Evolutionary conservation across 1,139 yeast genomes (phyloP).

Genomic region (Hemisphaericaspora xylanilytica): DNA sequence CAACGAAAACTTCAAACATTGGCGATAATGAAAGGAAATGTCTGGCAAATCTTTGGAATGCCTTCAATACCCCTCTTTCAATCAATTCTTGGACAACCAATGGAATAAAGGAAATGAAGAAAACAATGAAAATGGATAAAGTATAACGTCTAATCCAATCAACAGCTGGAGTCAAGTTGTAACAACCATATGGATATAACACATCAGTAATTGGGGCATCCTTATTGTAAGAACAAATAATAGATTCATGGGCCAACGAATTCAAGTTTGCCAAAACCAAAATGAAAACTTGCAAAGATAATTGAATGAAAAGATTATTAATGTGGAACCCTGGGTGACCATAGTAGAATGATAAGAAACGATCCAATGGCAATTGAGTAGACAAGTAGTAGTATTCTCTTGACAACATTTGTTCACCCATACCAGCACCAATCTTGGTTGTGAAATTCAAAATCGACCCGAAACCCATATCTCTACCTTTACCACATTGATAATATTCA

Average conservation of each 20-base stretch:
- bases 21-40: constrained; percentile 91
- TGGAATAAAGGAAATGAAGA: constrained; percentile 96
- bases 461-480: constrained; percentile 99
- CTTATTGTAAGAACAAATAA: constrained; percentile 78
- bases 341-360: constrained; percentile 95
- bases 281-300: constrained; percentile 91
- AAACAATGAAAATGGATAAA: constrained; percentile 95
- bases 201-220: constrained; percentile 85
- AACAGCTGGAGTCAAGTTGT: constrained; percentile 83
- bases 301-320: constrained; percentile 91
- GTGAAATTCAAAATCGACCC: constrained; percentile 98
- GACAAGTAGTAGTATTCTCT: constrained; percentile 98
- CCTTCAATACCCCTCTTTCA: constrained; percentile 98
- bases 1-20: constrained; percentile 96
- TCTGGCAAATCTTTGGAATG: constrained; percentile 84
- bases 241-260: constrained; percentile 86
- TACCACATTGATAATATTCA: constrained; percentile 99
- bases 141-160: constrained; percentile 99
- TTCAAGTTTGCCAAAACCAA: constrained; percentile 89
- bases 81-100: constrained; percentile 94
- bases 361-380: constrained; percentile 94
- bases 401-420: constrained; percentile 99
- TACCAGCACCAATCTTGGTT: constrained; percentile 99
- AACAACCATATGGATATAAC: constrained; percentile 87
- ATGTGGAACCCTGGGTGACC: constrained; percentile 99